These are phyloP conservation scores for Flaveria floridana DNA, from an alignment of 140 eudicot genomes.

Conservation along the genomic window DNA sequence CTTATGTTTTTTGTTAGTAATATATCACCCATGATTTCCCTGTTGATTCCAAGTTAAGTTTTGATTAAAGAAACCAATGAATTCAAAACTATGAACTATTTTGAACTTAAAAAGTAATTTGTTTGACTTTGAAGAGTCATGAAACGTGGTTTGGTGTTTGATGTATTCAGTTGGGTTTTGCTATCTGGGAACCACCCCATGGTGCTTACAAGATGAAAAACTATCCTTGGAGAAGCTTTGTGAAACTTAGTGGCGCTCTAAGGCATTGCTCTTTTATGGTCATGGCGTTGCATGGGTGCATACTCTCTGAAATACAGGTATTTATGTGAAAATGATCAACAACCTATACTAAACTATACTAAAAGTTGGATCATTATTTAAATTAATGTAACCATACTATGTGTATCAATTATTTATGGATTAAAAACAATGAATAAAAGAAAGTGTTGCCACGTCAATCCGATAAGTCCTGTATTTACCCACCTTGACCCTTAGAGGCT, in stretches of 20 bases:
- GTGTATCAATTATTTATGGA: background rate
- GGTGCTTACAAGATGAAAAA: conserved; percentile 55
- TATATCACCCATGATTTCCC: background rate
- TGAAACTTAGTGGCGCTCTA: conserved; percentile 64
- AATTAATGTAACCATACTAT: background rate
- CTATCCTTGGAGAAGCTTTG: conserved; percentile 76
- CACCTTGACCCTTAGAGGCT: background rate
- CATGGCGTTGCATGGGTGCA: conserved; percentile 86
- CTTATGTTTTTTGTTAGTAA: background rate
- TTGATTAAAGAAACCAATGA: background rate
- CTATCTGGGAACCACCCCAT: conserved; percentile 87
- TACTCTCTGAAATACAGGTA: conserved; percentile 91
- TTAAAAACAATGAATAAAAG: background rate
- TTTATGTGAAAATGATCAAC: background rate
- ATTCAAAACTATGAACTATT: background rate
- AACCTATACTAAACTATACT: no score
- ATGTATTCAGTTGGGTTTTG: conserved; percentile 61
- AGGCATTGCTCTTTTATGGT: conserved; percentile 80
- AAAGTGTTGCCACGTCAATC: background rate
- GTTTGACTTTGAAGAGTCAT: conserved; percentile 13
- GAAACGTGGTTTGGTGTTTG: background rate
- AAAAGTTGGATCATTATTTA: no score
- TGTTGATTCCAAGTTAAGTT: background rate
- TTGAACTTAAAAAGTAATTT: conserved; percentile 12
- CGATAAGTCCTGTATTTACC: background rate